Evolutionary conservation across 352 stramenopile species (phyloP).

Genomic region (Phytophthora sp.): DNA sequence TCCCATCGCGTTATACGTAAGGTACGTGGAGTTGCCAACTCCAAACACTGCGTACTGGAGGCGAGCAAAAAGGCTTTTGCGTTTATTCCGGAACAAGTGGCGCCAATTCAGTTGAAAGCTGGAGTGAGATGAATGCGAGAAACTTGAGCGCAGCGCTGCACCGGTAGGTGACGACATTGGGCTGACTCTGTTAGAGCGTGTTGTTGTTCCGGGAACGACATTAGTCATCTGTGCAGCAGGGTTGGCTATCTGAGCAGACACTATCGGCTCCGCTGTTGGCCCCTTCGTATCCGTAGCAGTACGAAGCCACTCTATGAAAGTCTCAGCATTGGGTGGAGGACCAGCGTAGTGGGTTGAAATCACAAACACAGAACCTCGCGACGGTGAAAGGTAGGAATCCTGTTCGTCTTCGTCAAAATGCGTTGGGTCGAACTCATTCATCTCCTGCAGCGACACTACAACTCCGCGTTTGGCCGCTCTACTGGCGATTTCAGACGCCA

Average conservation of each 20-base stretch:
- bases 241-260: background rate
- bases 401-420: slow-evolving; percentile 30
- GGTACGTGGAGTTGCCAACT: slow-evolving; percentile 94
- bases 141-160: background rate
- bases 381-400: slow-evolving; percentile 7
- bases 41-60: slow-evolving; percentile 95
- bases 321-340: slow-evolving; percentile 52
- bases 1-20: slow-evolving; percentile 95
- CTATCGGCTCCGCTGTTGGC: background rate
- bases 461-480: slow-evolving; percentile 54
- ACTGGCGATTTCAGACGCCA: slow-evolving; percentile 70
- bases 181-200: background rate
- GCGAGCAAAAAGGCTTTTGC: slow-evolving; percentile 32
- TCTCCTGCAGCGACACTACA: background rate
- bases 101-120: background rate
- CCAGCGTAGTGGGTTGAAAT: slow-evolving; percentile 94
- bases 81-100: slow-evolving; percentile 2
- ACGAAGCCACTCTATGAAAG: slow-evolving; percentile 13
- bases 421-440: slow-evolving; percentile 48
- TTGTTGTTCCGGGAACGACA: background rate
- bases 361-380: slow-evolving; percentile 75
- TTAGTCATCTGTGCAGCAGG: background rate
- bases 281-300: background rate
- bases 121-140: background rate
- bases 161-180: background rate